Evolutionary conservation across 2,329 filamentous ascomycete genomes (phyloP).

Genomic region (Ophiostoma quercus): DNA sequence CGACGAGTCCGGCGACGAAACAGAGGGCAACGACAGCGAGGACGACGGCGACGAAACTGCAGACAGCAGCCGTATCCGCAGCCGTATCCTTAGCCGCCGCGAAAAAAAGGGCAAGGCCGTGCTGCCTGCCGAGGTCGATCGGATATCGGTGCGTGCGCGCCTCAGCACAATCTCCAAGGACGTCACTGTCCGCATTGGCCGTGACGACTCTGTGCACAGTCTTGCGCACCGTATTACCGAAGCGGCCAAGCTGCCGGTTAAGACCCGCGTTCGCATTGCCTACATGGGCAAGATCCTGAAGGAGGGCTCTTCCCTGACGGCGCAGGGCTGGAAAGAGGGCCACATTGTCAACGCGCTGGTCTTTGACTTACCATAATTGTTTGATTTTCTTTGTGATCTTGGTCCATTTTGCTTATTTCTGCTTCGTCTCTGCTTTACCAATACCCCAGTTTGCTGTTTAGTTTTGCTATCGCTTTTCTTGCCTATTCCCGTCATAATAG

Average conservation of each 20-base stretch:
- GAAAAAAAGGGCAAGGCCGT: conserved; percentile 52
- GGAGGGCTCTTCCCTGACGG: conserved; percentile 58
- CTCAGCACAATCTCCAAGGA: conserved; percentile 65
- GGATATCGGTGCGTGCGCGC: conserved; percentile 54
- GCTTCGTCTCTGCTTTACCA: not conserved
- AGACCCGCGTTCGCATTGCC: conserved; percentile 61
- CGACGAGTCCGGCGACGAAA: conserved; percentile 23
- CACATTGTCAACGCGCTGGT: conserved; percentile 75
- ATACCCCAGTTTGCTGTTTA: conserved; percentile 5
- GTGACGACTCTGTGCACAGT: conserved; percentile 58
- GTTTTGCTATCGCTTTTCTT: not conserved
- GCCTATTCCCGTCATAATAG: not conserved
- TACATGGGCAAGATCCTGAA: conserved; percentile 78
- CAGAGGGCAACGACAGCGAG: conserved; percentile 21
- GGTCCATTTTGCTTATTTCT: not conserved
- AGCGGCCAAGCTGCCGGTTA: conserved; percentile 55
- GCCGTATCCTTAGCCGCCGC: conserved; percentile 31
- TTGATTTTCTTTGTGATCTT: not conserved
- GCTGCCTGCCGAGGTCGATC: conserved; percentile 34
- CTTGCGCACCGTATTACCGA: conserved; percentile 59
- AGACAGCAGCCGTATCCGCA: conserved; percentile 14
- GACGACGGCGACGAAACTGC: not conserved
- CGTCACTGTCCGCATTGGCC: conserved; percentile 52
- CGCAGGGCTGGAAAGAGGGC: conserved; percentile 70
- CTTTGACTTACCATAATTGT: conserved; percentile 35